Evolutionary conservation across 495 filamentous ascomycete genomes (phyloP).

Genomic region (Aspergillus conjunctus): DNA sequence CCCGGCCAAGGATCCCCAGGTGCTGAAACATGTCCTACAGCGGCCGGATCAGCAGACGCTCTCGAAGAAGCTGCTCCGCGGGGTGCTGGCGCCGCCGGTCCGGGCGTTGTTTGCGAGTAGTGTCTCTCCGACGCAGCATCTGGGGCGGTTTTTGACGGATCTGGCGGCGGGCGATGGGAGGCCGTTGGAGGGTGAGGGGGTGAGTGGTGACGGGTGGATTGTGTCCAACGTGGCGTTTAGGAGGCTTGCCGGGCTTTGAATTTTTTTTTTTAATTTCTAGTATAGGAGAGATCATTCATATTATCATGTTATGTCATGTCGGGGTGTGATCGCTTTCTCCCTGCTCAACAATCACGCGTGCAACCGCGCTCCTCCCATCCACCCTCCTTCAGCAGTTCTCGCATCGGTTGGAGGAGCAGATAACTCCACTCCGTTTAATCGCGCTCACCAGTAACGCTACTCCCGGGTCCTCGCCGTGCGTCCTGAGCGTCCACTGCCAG

Average conservation of each 20-base stretch:
- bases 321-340: too few relatives aligned
- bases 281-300: not conserved
- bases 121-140: slow-evolving; percentile 37
- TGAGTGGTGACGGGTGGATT: slow-evolving; percentile 48
- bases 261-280: not conserved
- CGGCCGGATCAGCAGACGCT: slow-evolving; percentile 18
- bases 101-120: slow-evolving; percentile 16
- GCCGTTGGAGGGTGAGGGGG: slow-evolving; percentile 41
- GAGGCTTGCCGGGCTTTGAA: slow-evolving; percentile 16
- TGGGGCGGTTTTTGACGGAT: slow-evolving; percentile 52
- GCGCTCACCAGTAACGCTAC: too few relatives aligned
- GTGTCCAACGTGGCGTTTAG: slow-evolving; percentile 52
- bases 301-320: too few relatives aligned
- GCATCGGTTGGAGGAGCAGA: too few relatives aligned
- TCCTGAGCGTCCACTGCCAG: too few relatives aligned
- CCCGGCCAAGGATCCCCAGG: slow-evolving; percentile 44
- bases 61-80: slow-evolving; percentile 3
- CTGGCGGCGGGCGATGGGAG: slow-evolving; percentile 58
- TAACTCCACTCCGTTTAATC: too few relatives aligned
- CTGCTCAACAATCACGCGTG: too few relatives aligned
- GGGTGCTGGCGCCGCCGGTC: slow-evolving; percentile 14
- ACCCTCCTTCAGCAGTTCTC: too few relatives aligned
- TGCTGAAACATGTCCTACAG: slow-evolving; percentile 46
- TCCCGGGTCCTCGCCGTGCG: too few relatives aligned
- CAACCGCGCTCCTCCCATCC: too few relatives aligned